These are phyloP conservation scores for Steccherinum ochraceum DNA, from an alignment of 768 basidiomycete species.

Conservation along the genomic window DNA sequence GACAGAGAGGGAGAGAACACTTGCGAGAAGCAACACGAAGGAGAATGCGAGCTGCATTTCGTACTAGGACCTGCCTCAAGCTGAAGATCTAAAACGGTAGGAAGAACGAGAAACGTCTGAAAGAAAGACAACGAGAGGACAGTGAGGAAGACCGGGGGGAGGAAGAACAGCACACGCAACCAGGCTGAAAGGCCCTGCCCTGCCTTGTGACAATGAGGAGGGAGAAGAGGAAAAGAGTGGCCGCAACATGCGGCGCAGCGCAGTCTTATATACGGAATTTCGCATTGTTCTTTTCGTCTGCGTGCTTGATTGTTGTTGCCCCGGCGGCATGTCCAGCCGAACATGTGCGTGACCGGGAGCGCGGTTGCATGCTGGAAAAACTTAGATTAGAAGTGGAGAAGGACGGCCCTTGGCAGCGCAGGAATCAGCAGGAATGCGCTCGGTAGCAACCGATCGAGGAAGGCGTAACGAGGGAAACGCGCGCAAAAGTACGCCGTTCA, in stretches of 20 bases:
- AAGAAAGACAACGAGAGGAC: constrained; percentile 16
- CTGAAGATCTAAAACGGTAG: constrained; percentile 17
- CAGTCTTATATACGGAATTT: constrained; percentile 9
- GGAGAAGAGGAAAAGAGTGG: constrained; percentile 17
- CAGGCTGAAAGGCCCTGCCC: constrained; percentile 26
- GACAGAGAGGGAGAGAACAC: constrained; percentile 37
- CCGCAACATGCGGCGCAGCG: background rate
- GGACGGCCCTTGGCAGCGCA: too few relatives aligned
- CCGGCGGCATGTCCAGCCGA: background rate
- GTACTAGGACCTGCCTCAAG: constrained; percentile 21
- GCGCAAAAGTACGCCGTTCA: too few relatives aligned
- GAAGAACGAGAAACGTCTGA: constrained; percentile 11
- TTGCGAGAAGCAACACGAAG: constrained; percentile 47
- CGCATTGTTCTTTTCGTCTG: constrained; percentile 5
- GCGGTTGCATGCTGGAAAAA: too few relatives aligned
- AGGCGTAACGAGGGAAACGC: background rate
- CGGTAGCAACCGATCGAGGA: background rate
- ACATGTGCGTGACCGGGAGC: background rate
- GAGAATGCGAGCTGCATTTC: constrained; percentile 51
- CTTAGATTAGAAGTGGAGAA: too few relatives aligned
- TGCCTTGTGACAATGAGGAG: constrained; percentile 24
- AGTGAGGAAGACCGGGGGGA: too few relatives aligned
- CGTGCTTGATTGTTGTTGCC: background rate
- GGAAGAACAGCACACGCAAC: constrained; percentile 10
- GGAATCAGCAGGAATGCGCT: too few relatives aligned